Conservation (phyloP, 2,329 filamentous ascomycete genomes). For the Ramichloridium luteum region DNA sequence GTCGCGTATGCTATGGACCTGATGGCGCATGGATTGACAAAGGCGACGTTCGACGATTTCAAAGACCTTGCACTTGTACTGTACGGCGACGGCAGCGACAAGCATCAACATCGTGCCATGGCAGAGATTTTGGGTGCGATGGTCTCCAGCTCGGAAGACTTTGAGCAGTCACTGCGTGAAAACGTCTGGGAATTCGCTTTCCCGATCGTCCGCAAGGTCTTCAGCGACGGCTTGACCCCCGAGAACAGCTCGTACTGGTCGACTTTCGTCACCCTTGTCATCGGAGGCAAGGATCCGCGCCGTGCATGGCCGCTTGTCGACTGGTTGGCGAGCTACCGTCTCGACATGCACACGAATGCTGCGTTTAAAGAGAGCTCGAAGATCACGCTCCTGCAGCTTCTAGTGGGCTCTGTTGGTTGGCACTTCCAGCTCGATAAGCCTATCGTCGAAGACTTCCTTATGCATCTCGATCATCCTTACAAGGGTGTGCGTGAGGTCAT, state of each 20-base stretch:
- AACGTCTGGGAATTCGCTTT: constrained; percentile 82
- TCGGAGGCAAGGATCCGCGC: constrained; percentile 81
- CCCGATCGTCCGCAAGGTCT: constrained; percentile 72
- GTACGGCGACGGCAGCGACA: constrained; percentile 88
- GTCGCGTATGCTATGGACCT: constrained; percentile 84
- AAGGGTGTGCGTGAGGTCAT: constrained; percentile 94
- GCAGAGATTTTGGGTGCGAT: constrained; percentile 84
- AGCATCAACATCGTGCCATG: constrained; percentile 93
- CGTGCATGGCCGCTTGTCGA: constrained; percentile 77
- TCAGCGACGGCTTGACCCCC: constrained; percentile 83
- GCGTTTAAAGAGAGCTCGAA: constrained; percentile 99
- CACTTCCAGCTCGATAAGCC: constrained; percentile 87
- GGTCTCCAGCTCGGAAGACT: constrained; percentile 67
- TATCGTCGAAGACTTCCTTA: constrained; percentile 77
- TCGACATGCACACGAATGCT: constrained; percentile 91
- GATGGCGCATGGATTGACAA: constrained; percentile 66
- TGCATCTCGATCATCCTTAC: constrained; percentile 91
- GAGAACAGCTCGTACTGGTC: constrained; percentile 94
- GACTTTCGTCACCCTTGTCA: constrained; percentile 77
- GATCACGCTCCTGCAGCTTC: constrained; percentile 78
- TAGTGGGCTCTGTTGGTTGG: constrained; percentile 82
- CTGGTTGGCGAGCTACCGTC: constrained; percentile 67
- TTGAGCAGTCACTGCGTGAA: constrained; percentile 59
- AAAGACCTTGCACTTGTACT: constrained; percentile 65
- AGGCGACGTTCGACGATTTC: constrained; percentile 74